Evolutionary conservation across 2,329 filamentous ascomycete genomes (phyloP).

Genomic region (Alternaria tenuissima): DNA sequence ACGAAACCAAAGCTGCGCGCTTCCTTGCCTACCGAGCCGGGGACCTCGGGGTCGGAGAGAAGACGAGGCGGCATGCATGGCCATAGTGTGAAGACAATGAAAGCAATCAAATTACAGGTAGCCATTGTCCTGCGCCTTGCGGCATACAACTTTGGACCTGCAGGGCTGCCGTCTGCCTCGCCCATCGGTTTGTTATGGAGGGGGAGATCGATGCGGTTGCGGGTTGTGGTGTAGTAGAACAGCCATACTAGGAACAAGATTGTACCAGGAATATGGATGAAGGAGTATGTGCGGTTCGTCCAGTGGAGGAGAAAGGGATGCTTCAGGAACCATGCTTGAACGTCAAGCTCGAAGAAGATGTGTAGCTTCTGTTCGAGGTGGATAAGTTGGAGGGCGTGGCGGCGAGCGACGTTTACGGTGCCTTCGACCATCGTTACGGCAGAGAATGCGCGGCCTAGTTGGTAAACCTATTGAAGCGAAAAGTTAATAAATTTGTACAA

Average conservation of each 20-base stretch:
- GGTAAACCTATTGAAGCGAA: conserved; percentile 66
- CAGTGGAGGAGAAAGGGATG: conserved; percentile 68
- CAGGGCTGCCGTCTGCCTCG: conserved; percentile 49
- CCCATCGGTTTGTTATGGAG: conserved; percentile 48
- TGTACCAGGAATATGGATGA: conserved; percentile 80
- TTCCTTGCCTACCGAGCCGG: conserved; percentile 64
- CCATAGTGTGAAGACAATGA: conserved; percentile 67
- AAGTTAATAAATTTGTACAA: background rate
- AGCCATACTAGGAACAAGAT: conserved; percentile 74
- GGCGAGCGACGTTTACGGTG: conserved; percentile 72
- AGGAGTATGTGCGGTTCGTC: conserved; percentile 78
- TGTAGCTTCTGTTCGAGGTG: conserved; percentile 70
- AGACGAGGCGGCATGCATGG: conserved; percentile 68
- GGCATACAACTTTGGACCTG: conserved; percentile 63
- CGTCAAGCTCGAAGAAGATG: conserved; percentile 70
- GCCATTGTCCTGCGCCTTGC: conserved; percentile 65
- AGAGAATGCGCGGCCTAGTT: conserved; percentile 75
- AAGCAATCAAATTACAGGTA: conserved; percentile 66
- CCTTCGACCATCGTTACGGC: conserved; percentile 73
- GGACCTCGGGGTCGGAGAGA: conserved; percentile 61
- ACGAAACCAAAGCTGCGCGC: conserved; percentile 68
- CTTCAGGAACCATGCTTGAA: conserved; percentile 67
- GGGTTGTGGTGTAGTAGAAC: conserved; percentile 74
- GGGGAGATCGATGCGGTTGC: conserved; percentile 58
- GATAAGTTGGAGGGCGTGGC: conserved; percentile 73